Evolutionary conservation across 2,329 filamentous ascomycete species (phyloP), one percentile per base, ranked within the genome.

Genomic region (Exophiala phaeomuriformis): DNA sequence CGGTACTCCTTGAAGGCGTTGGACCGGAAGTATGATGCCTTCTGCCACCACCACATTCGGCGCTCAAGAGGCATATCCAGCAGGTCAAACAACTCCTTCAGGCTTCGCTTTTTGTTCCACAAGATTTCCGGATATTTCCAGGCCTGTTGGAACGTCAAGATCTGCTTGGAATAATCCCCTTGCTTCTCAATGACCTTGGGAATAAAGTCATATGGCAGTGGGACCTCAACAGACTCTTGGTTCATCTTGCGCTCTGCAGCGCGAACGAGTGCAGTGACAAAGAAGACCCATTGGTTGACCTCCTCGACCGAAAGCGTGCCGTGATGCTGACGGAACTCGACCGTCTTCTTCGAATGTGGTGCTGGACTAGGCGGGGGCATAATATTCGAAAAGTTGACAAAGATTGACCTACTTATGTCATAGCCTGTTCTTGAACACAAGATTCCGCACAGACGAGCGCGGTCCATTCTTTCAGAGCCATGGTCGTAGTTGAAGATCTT

Each of bases 311-410:
- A 40, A 12, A 54, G 27, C 2, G 57, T 59, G 10, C 57, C 54
- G 31, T 53, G 47, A 33, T 57, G 54, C 19, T 59, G 57, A 9
- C 57, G 47, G 12, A 59, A 59, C 32, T 59, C 57, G 28, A 57
- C 44, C 1, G 57, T 59, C 33, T 46, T 47, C 37, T 52, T 47
- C 12, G n/a, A 12, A 27, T 41, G 12, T 9, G 39, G 12, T 5
- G 39, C 12, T 27, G 6, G 12, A 27, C 39, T 27, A 4, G 19
- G 12, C 5, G 28, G 19, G 5, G 39, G 39, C 4, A 41, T 27
- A 28, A 41, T 46, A 12, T 58, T 55, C 29, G 31, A 29, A 28
- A 58, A 58, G 28, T 56, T 58, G 36, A 58, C 56, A 7, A 56
- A 51, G 28, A 28, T 37, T 32, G 19, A 19, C 19, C 19, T 19